Evolutionary conservation across 768 basidiomycete genomes (phyloP), one percentile per base, ranked within the genome.

Genomic region (Russula sp.): DNA sequence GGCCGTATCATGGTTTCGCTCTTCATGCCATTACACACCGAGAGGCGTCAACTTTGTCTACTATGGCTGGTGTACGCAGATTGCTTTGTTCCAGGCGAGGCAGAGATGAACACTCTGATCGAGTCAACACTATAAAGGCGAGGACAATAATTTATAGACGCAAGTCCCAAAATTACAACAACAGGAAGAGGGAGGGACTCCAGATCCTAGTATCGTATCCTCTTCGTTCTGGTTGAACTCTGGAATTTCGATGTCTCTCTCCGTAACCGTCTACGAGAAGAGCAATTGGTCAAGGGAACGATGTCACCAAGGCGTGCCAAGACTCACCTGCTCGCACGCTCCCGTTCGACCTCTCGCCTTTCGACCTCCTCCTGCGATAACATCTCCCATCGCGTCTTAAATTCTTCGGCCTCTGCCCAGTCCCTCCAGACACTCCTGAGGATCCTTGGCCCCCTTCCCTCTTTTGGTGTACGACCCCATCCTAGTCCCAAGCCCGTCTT

Each of bases 381-480:
- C 67, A 91, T 87, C 74, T 97, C 87, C 73, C 97, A 88, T 55
- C 85, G 80, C 44, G 97, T 98, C 66, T 84, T 82, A 73, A 91
- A 97, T 73, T 95, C 92, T 71, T 91, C 91, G 40, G 89, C 85
- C 72, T 97, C 96, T 39, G 80, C 82, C 94, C 94, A 98, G 72
- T 98, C 96, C 50, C 94, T 77, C 96, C 96, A 98, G 3, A 95
- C 89, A 61, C 94, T 90, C 73, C 84, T 83, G 53, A 98, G 75
- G 35, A 81, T 77, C 74, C 89, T 92, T 8, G 93, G 89, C 2
- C 93, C 95, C 34, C 86, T 77, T 18, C 87, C 89, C 62, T 88
- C 88, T 66, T 81, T 85, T n/a, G 86, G 87, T 27, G 84, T 83
- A n/a, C 86, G 79, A 6, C 86, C 87, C 82, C 86, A 88, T 9